Conservation (phyloP, 768 basidiomycete species). For the Megacollybia marginata region DNA sequence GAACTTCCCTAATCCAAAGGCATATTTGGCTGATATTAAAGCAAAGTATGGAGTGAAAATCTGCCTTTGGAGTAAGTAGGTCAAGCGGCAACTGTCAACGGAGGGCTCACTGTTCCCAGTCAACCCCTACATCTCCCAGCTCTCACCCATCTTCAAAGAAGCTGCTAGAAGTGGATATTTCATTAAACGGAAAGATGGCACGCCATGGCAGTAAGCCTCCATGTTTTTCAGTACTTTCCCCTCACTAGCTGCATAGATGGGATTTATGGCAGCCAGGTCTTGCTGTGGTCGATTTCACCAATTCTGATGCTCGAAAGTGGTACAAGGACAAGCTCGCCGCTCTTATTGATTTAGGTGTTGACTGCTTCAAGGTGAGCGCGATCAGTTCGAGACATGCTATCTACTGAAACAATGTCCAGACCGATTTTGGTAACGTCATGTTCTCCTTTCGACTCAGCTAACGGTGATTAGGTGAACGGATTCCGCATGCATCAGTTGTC, state of each 20-base stretch:
- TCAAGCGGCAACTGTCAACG: too few relatives aligned
- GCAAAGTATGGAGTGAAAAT: constrained; percentile 59
- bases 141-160: constrained; percentile 63
- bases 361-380: constrained; percentile 46
- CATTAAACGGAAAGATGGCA: constrained; percentile 61
- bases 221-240: constrained; percentile 1
- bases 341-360: constrained; percentile 49
- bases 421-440: constrained; percentile 48
- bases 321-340: constrained; percentile 40
- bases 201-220: constrained; percentile 54
- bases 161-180: constrained; percentile 62
- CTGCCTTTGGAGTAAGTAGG: constrained; percentile 57
- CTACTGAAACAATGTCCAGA: constrained; percentile 27
- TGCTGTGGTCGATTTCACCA: constrained; percentile 56
- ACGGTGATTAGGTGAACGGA: constrained; percentile 37
- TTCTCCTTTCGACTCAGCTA: background rate
- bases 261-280: constrained; percentile 62
- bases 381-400: background rate
- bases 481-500: constrained; percentile 55
- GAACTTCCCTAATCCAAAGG: constrained; percentile 66
- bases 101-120: constrained; percentile 26
- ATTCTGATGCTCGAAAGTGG: constrained; percentile 49
- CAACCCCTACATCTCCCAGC: constrained; percentile 69
- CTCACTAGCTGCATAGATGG: constrained; percentile 28
- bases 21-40: constrained; percentile 55